Base-by-base conservation (phyloP, 495 filamentous ascomycete species). In the Friedmanniomyces endolithicus region DNA sequence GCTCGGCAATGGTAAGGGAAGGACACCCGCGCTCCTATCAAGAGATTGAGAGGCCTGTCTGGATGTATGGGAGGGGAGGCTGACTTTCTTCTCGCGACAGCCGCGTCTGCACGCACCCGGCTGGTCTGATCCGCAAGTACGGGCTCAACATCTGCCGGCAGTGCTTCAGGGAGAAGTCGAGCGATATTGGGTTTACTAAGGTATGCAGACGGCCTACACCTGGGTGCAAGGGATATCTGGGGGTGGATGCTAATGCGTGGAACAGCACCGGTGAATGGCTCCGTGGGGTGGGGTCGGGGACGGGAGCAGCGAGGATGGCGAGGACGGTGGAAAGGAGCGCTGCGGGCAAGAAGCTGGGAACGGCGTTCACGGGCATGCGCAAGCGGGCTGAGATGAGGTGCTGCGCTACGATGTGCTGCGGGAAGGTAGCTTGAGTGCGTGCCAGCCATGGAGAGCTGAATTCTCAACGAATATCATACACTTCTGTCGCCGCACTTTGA, bases 111-210 rank as follows among this genome's bases (percentile, higher is more conserved):
- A 82, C 86, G 62, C 88, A 95, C 84, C 78, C 77, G 68, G 90
- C 88, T 64, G 89, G 89, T 88, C 79, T 96, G 59, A 90, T 96
- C 82, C 87, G 89, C 79, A 96, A 96, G 77, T 96, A 96, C 79
- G 90, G 90, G 71, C 81, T 98, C 69, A 90, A 96, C 77, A 90
- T 97, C 81, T 96, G 90, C 85, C 86, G 89, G 81, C 90, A 98
- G 77, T 97, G 92, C 84, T 98, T 98, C 82, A 78, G 92, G 69
- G 92, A 98, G 83, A 96, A 97, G 82, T 77, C 82, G 62, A 65
- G 77, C 70, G 90, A 96, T 72, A 95, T 98, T 74, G 92, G 92
- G 66, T 98, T 98, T 80, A 76, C 83, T 76, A 97, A 98, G 89
- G 90, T 90, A 78, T 72, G 79, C 12, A 22, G 7, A 19, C 44